Evolutionary conservation across 139 green algal genomes (phyloP).

Genomic region (Pleodorina starrii): DNA sequence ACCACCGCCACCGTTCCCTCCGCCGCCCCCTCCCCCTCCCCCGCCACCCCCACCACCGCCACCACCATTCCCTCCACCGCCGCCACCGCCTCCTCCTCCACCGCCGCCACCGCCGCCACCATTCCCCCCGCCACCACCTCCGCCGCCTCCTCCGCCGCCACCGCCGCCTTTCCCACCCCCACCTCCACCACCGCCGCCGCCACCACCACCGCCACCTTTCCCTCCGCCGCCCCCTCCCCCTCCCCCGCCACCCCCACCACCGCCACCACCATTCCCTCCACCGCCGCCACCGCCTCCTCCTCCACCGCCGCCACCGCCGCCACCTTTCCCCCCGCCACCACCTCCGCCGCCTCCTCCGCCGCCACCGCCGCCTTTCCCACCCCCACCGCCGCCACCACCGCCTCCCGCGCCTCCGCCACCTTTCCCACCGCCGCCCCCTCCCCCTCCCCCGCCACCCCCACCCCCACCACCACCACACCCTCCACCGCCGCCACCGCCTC

Average conservation of each 20-base stretch:
- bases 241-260: not conserved
- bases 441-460: not conserved
- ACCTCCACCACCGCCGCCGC: not conserved
- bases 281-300: not conserved
- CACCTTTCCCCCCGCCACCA: not conserved
- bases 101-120: not conserved
- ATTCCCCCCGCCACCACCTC: too few relatives aligned
- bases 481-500: not conserved
- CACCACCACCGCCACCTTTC: not conserved
- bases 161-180: not conserved
- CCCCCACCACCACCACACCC: not conserved
- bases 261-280: not conserved
- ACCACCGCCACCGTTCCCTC: not conserved
- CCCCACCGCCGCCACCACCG: not conserved
- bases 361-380: not conserved
- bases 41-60: not conserved
- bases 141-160: not conserved
- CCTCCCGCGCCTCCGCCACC: not conserved
- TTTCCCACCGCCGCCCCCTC: not conserved
- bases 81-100: not conserved
- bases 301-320: not conserved
- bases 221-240: not conserved
- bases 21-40: not conserved
- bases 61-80: too few relatives aligned
- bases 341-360: not conserved